phyloP scores from a whole-genome alignment of 2,329 filamentous ascomycete genomes.

The Paecilomyces dactylethromorphus region DNA sequence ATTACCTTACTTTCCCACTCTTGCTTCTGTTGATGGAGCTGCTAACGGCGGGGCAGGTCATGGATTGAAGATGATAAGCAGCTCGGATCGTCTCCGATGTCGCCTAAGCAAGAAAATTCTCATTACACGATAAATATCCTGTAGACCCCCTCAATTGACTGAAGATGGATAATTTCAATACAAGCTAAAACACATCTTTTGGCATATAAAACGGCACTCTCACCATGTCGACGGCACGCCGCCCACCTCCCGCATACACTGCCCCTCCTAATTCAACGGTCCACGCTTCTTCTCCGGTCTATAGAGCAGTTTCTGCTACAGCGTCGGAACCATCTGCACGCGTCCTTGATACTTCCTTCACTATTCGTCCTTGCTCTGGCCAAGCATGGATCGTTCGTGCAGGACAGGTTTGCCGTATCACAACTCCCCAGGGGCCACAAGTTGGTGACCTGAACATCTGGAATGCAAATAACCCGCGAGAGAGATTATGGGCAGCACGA shows the following conservation, averaged over 20 bases:
- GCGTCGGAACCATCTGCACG: constrained; percentile 23
- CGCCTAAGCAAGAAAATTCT: neutral
- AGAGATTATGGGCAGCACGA: constrained; percentile 74
- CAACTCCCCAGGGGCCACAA: constrained; percentile 70
- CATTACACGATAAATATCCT: neutral
- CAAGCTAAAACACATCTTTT: neutral
- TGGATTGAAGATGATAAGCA: neutral
- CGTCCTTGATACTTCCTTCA: constrained; percentile 43
- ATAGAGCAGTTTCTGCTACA: constrained; percentile 30
- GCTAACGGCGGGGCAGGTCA: neutral
- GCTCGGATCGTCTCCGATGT: neutral
- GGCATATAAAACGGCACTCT: neutral
- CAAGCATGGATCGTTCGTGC: constrained; percentile 64
- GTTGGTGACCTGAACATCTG: constrained; percentile 81
- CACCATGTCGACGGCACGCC: constrained; percentile 17
- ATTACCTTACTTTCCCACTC: neutral
- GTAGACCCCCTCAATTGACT: neutral
- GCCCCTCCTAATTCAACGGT: constrained; percentile 28
- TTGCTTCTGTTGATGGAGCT: neutral
- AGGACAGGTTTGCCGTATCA: constrained; percentile 64
- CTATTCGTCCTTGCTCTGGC: constrained; percentile 66
- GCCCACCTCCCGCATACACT: constrained; percentile 33
- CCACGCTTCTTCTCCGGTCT: constrained; percentile 28
- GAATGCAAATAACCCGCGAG: constrained; percentile 68
- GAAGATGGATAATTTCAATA: neutral